Percentiles rank a stretch among this genome's conserved stretches.
phyloP scores from a whole-genome alignment of 2,329 filamentous ascomycete genomes.

The Penicillium brasilianum region DNA sequence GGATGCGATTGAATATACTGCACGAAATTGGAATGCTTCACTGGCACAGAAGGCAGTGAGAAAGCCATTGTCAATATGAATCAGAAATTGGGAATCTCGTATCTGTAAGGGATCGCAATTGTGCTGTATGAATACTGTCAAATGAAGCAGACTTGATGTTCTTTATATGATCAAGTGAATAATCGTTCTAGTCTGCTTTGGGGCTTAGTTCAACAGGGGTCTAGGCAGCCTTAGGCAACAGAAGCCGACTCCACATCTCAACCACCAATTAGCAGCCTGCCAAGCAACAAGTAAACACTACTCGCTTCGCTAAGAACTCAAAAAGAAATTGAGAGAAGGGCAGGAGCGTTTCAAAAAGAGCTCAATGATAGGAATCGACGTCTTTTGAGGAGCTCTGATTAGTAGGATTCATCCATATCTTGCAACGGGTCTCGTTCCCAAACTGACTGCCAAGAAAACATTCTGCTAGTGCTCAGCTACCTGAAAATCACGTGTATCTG shows the following conservation, averaged over 20 bases:
- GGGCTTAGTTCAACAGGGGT: background rate
- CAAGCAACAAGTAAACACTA: background rate
- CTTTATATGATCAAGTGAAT: constrained; percentile 8
- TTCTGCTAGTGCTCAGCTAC: background rate
- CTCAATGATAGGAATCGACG: background rate
- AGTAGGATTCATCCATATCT: too few species aligned
- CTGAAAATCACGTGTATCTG: background rate
- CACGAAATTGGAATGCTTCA: constrained; percentile 36
- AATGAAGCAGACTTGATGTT: background rate
- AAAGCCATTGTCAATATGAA: constrained; percentile 11
- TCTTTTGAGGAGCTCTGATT: background rate
- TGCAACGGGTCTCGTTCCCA: too few species aligned
- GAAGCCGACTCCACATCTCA: background rate
- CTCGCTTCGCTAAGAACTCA: background rate
- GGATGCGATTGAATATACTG: constrained; percentile 33
- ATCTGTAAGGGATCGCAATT: background rate
- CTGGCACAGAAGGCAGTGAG: constrained; percentile 36
- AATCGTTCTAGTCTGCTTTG: constrained; percentile 2
- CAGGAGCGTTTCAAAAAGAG: background rate
- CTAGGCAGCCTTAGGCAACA: constrained; percentile 23
- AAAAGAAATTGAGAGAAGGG: background rate
- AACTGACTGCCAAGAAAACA: background rate
- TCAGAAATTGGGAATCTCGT: background rate
- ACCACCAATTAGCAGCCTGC: constrained; percentile 3
- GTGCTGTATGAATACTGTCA: background rate